A percentile compares a stretch with the other conserved stretches of the same genome.
Evolutionary conservation across 2,329 filamentous ascomycete species (phyloP).

Genomic region (Colletotrichum lini): DNA sequence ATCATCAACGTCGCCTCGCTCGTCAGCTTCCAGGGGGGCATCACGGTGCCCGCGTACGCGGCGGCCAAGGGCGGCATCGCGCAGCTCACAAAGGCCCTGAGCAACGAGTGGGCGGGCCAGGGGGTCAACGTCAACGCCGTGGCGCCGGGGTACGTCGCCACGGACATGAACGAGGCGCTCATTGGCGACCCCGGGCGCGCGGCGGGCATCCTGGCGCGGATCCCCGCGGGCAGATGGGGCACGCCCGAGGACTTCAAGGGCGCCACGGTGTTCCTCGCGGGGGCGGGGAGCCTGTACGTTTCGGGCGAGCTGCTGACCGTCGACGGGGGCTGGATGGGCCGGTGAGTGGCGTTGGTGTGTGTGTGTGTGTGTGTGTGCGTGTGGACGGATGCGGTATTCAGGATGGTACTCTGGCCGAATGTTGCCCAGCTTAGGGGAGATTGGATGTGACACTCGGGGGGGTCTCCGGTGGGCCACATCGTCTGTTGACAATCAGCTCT

Average conservation of each 20-base stretch:
- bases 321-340: conserved; percentile 94
- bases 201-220: conserved; percentile 81
- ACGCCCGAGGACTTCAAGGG: conserved; percentile 90
- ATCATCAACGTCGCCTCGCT: conserved; percentile 90
- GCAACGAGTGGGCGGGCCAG: conserved; percentile 86
- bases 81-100: conserved; percentile 86
- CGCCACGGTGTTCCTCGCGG: conserved; percentile 82
- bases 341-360: conserved; percentile 60
- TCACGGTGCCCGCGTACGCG: conserved; percentile 90
- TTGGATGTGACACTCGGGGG: conserved; percentile 19
- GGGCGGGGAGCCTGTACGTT: conserved; percentile 82
- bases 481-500: neutral
- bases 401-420: neutral
- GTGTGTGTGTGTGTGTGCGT: neutral
- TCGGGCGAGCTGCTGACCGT: conserved; percentile 86
- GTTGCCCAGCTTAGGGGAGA: neutral
- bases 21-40: conserved; percentile 86
- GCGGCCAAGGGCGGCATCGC: conserved; percentile 88
- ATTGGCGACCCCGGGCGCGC: conserved; percentile 79
- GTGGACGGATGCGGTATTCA: neutral
- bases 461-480: too few relatives aligned
- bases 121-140: conserved; percentile 90
- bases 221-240: conserved; percentile 89
- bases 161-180: conserved; percentile 93
- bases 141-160: conserved; percentile 89